phyloP scores from a whole-genome alignment of 495 filamentous ascomycete genomes.

The Astrothelium subdiscretum region DNA sequence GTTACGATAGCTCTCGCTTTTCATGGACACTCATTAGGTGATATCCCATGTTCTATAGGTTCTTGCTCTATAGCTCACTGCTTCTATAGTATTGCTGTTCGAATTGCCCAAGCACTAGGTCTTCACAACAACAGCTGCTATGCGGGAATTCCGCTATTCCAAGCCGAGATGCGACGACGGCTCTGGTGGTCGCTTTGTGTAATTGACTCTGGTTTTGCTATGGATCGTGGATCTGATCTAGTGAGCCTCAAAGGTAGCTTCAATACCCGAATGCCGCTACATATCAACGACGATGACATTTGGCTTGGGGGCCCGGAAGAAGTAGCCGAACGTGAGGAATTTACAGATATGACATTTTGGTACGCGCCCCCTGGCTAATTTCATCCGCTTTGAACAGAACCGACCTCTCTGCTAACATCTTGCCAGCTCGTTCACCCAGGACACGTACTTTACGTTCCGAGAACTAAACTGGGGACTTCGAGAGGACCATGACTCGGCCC shows the following conservation, averaged over 20 bases:
- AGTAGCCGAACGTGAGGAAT: not conserved
- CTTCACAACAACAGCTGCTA: slow-evolving; percentile 1
- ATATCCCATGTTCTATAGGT: not conserved
- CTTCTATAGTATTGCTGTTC: not conserved
- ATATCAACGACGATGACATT: slow-evolving; percentile 9
- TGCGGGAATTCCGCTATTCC: not conserved
- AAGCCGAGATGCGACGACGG: slow-evolving; percentile 8
- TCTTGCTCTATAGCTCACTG: not conserved
- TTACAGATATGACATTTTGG: slow-evolving; percentile 9
- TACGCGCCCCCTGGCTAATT: not conserved
- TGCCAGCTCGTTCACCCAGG: not conserved
- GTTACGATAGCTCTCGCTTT: not conserved
- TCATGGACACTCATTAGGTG: not conserved
- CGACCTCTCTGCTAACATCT: not conserved
- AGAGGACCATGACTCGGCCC: not conserved
- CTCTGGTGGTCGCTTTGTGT: slow-evolving; percentile 8
- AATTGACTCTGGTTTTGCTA: not conserved
- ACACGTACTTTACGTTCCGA: not conserved
- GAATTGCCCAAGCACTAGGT: slow-evolving; percentile 6
- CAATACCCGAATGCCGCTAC: slow-evolving; percentile 2
- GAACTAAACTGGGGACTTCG: not conserved
- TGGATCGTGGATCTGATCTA: slow-evolving; percentile 4
- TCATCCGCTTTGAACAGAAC: no score
- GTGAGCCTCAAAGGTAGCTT: slow-evolving; percentile 2
- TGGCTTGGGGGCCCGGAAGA: not conserved